Base-by-base conservation (phyloP, 75 land plant genomes). In the Chamaecyparis obtusa region DNA sequence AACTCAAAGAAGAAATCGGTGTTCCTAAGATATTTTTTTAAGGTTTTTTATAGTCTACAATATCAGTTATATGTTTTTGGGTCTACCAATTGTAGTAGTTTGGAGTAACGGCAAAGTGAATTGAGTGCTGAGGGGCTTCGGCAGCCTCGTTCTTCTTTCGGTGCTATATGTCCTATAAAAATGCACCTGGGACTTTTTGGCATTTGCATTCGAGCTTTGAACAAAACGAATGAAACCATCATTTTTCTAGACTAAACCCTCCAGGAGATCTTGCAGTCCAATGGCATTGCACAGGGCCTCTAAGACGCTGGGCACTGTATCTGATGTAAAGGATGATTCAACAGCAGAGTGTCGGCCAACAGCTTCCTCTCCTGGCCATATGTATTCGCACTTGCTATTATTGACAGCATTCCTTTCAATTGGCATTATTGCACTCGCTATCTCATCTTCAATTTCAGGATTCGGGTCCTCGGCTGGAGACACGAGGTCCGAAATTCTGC, bases 211-310 rank as follows among this genome's bases (percentile, higher is more conserved):
- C 67, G 5, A 19, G 6, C 24, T 55, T 55, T 1, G 6, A 17
- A 21, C 21, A 21, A 64, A 64, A 64, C 21, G 27, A 64, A 64
- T 64, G 69, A 24, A 64, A 6, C 1, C 69, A 64, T 5, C 0
- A 24, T 6, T 64, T 64, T 64, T 21, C 1, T 64, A 64, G 69
- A 64, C 30, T 64, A 24, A 64, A 24, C 21, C 8, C 69, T 24
- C 30, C 1, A 32, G 36, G 10, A 81, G 33, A 81, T 81, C 33
- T 44, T 81, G 51, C 32, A 78, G 83, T 0, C 21, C 13, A 10
- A 81, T 81, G 83, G 83, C 83, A 9, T 81, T 81, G 27, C 83
- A 44, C 33, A 81, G 83, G 49, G 32, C 51, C 46, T 44, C 46
- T 10, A 81, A 81, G 48, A 51, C 33, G 11, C 21, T n/a, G 33